phyloP scores from a whole-genome alignment of 2,329 filamentous ascomycete genomes.

The Dothideomycetes sp. region DNA sequence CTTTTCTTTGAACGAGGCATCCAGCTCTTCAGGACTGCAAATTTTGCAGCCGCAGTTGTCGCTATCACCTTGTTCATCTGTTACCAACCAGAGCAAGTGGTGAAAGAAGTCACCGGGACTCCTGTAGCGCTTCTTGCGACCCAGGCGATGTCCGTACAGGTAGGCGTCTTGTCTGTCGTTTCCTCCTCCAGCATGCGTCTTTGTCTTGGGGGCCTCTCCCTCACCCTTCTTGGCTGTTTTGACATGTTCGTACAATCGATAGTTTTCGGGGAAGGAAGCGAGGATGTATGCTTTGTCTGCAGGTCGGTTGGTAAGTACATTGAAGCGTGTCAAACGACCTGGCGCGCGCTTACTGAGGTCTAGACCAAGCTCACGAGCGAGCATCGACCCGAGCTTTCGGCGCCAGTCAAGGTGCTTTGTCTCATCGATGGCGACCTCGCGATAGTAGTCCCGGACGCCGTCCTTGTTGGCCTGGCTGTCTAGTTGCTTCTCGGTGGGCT shows the following conservation, averaged over 20 bases:
- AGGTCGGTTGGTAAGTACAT: not conserved
- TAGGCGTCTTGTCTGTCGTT: slow-evolving; percentile 51
- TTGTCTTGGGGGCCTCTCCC: slow-evolving; percentile 38
- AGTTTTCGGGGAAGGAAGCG: slow-evolving; percentile 46
- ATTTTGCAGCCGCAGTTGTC: slow-evolving; percentile 50
- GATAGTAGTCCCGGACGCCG: slow-evolving; percentile 47
- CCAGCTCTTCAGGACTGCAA: slow-evolving; percentile 45
- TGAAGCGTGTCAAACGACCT: not conserved
- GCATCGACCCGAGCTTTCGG: slow-evolving; percentile 50
- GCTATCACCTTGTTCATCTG: slow-evolving; percentile 43
- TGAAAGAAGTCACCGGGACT: slow-evolving; percentile 53
- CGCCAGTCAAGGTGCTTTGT: slow-evolving; percentile 49
- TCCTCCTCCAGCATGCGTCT: slow-evolving; percentile 41
- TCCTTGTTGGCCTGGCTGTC: slow-evolving; percentile 44
- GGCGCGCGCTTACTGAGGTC: slow-evolving; percentile 10
- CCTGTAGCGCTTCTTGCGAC: slow-evolving; percentile 48
- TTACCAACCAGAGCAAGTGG: slow-evolving; percentile 48
- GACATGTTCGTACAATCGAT: slow-evolving; percentile 50
- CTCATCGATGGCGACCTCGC: slow-evolving; percentile 41
- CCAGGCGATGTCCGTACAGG: slow-evolving; percentile 50
- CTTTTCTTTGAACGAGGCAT: slow-evolving; percentile 24
- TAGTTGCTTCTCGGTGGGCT: slow-evolving; percentile 43
- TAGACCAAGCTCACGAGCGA: slow-evolving; percentile 40
- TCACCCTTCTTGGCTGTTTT: slow-evolving; percentile 39
- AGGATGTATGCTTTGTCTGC: slow-evolving; percentile 41